These are phyloP conservation scores for Dothidotthia symphoricarpi DNA, from an alignment of 2,329 filamentous ascomycete species.

Conservation along the genomic window DNA sequence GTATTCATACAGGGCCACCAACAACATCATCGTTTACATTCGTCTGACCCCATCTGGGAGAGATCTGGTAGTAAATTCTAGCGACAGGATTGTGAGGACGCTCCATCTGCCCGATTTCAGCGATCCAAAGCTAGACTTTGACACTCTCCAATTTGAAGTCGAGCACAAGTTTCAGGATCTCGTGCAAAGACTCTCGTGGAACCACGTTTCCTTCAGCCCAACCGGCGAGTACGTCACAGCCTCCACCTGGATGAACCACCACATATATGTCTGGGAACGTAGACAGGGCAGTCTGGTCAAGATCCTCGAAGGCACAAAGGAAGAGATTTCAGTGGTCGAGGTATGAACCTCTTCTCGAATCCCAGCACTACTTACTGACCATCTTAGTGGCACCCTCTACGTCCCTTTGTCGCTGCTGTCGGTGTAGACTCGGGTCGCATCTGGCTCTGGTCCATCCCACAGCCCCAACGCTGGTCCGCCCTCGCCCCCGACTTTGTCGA, in stretches of 20 bases:
- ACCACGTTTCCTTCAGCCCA: slow-evolving; percentile 91
- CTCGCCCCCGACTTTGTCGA: slow-evolving; percentile 95
- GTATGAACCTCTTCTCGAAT: slow-evolving; percentile 6
- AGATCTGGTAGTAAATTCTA: slow-evolving; percentile 86
- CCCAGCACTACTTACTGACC: neutral
- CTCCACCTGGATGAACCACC: slow-evolving; percentile 96
- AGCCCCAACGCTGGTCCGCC: slow-evolving; percentile 95
- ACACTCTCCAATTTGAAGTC: slow-evolving; percentile 83
- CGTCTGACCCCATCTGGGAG: slow-evolving; percentile 81
- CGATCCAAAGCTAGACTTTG: slow-evolving; percentile 66
- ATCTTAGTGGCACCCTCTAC: slow-evolving; percentile 78
- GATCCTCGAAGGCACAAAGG: slow-evolving; percentile 93
- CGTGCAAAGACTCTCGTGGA: slow-evolving; percentile 93
- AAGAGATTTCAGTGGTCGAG: slow-evolving; percentile 93
- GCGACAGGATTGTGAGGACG: slow-evolving; percentile 91
- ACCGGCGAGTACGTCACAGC: slow-evolving; percentile 95
- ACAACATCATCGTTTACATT: slow-evolving; percentile 82
- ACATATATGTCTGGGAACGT: slow-evolving; percentile 97
- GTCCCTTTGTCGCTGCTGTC: slow-evolving; percentile 83
- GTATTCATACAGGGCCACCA: slow-evolving; percentile 84
- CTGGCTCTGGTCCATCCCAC: slow-evolving; percentile 94
- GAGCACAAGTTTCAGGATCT: slow-evolving; percentile 99
- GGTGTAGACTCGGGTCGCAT: slow-evolving; percentile 90
- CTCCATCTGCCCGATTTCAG: slow-evolving; percentile 78
- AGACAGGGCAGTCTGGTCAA: slow-evolving; percentile 90